Evolutionary conservation across 2,329 filamentous ascomycete genomes (phyloP).

Genomic region (Trichophyton simii): DNA sequence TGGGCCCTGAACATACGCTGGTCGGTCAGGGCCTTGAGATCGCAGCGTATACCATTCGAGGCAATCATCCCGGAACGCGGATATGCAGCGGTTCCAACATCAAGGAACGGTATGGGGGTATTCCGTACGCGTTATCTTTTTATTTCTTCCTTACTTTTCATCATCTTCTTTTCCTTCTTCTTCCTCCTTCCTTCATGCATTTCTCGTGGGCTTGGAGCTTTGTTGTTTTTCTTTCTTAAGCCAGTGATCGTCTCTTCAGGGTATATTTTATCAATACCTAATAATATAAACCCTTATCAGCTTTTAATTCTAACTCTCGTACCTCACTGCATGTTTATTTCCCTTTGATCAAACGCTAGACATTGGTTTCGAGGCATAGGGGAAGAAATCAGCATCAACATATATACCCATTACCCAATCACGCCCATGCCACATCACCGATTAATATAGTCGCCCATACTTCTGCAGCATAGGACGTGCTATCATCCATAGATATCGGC

Average conservation of each 20-base stretch:
- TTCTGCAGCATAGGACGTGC: not conserved
- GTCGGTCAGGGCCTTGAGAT: not conserved
- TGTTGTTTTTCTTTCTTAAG: not conserved
- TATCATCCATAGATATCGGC: not conserved
- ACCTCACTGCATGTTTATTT: not conserved
- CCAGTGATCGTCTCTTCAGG: not conserved
- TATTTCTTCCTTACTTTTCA: not conserved
- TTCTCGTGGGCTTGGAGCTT: not conserved
- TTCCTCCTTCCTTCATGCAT: not conserved
- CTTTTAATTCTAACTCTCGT: not conserved
- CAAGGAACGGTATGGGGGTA: not conserved
- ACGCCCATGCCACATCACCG: not conserved
- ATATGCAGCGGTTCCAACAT: not conserved
- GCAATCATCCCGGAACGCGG: not conserved
- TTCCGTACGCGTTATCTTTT: not conserved
- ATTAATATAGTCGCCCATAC: not conserved
- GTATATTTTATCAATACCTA: not conserved
- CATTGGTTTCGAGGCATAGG: not conserved
- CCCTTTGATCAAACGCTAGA: not conserved
- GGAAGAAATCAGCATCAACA: not conserved
- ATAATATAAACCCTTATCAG: slow-evolving; percentile 1
- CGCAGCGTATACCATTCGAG: not conserved
- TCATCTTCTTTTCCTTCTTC: not conserved
- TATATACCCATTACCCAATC: not conserved
- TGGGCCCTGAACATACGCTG: not conserved